Conservation (phyloP, 225 moss, liverwort and hornwort genomes). For the Sphagnum tenellum region DNA sequence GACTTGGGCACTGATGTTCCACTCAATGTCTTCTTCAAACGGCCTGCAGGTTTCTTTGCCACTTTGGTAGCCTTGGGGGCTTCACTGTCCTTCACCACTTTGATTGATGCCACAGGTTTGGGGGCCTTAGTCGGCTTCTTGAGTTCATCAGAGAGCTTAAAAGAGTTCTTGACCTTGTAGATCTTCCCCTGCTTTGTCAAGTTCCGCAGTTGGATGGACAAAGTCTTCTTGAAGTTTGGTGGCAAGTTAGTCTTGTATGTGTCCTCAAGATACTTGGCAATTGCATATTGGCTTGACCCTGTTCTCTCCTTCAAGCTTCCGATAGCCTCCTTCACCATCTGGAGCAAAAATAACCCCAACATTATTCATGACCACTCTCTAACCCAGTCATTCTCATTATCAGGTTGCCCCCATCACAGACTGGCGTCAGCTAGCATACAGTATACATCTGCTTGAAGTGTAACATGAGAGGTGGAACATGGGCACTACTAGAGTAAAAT, state of each 20-base stretch:
- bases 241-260: constrained; percentile 73
- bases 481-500: too few relatives aligned
- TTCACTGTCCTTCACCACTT: constrained; percentile 20
- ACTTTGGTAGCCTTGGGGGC: constrained; percentile 39
- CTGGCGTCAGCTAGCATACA: too few relatives aligned
- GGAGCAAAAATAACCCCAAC: neutral
- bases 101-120: constrained; percentile 19
- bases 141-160: constrained; percentile 79
- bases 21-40: constrained; percentile 18
- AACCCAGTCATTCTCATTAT: too few relatives aligned
- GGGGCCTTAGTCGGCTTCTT: constrained; percentile 56
- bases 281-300: constrained; percentile 82
- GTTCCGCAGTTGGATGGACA: constrained; percentile 66
- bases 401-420: too few relatives aligned
- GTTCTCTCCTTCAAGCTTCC: constrained; percentile 76
- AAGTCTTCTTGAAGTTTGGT: constrained; percentile 67
- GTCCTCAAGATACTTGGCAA: constrained; percentile 79
- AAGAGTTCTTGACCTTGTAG: constrained; percentile 85
- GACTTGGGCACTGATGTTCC: too few relatives aligned
- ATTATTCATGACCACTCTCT: too few relatives aligned
- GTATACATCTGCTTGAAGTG: too few relatives aligned
- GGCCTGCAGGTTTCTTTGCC: constrained; percentile 30
- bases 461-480: too few relatives aligned
- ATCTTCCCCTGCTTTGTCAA: constrained; percentile 71
- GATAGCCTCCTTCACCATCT: constrained; percentile 90